Conservation (phyloP, 805 yeast species). For the Monosporozyma servazzii region DNA sequence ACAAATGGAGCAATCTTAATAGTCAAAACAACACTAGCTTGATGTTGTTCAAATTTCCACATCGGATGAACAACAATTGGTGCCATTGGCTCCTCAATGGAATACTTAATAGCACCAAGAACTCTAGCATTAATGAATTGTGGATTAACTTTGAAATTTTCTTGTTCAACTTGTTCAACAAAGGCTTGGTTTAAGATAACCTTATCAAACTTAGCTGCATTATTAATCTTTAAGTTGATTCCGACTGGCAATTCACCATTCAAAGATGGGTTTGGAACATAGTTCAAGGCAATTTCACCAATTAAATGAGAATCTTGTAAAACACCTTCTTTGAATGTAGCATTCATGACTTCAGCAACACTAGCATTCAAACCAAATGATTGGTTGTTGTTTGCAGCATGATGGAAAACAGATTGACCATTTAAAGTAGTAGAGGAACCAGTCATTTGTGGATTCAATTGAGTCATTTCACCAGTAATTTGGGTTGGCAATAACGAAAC, state of each 20-base stretch:
- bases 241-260: constrained; percentile 33
- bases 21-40: constrained; percentile 76
- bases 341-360: constrained; percentile 77
- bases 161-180: constrained; percentile 40
- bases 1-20: constrained; percentile 34
- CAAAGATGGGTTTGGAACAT: constrained; percentile 30
- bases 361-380: constrained; percentile 70
- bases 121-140: constrained; percentile 51
- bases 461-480: constrained; percentile 26
- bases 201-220: constrained; percentile 35
- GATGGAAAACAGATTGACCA: constrained; percentile 35
- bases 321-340: constrained; percentile 60
- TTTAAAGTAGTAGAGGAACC: constrained; percentile 32
- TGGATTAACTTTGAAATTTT: constrained; percentile 39
- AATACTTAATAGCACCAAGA: constrained; percentile 74
- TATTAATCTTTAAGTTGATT: constrained; percentile 36
- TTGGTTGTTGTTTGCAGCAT: constrained; percentile 34
- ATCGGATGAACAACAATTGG: constrained; percentile 72
- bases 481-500: constrained; percentile 17
- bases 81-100: constrained; percentile 41
- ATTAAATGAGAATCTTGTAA: constrained; percentile 51
- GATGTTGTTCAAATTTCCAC: constrained; percentile 83
- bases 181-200: constrained; percentile 46
- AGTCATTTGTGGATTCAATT: constrained; percentile 36
- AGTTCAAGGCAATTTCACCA: constrained; percentile 84